These are phyloP conservation scores for Talaromyces nanjingensis DNA, from an alignment of 495 filamentous ascomycete species.

Conservation along the genomic window DNA sequence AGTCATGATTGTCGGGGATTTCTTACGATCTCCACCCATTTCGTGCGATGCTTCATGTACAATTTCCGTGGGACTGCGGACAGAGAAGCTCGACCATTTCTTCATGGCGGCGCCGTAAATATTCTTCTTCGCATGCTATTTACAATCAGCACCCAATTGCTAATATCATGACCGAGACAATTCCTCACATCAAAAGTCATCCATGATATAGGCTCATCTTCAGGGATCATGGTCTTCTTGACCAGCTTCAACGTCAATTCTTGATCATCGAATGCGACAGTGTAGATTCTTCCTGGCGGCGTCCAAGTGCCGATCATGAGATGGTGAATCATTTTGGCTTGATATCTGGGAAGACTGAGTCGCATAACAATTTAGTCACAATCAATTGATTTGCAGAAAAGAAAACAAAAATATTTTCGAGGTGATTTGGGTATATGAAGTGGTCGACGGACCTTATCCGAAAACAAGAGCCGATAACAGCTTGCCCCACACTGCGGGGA, in stretches of 20 bases:
- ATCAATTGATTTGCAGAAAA: neutral
- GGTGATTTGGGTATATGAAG: neutral
- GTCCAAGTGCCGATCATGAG: slow-evolving; percentile 83
- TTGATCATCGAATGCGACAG: slow-evolving; percentile 75
- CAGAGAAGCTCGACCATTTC: slow-evolving; percentile 75
- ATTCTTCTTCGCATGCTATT: slow-evolving; percentile 72
- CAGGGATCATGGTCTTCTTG: slow-evolving; percentile 70
- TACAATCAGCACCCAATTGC: too few species aligned
- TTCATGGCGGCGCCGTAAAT: slow-evolving; percentile 87
- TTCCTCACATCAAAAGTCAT: slow-evolving; percentile 74
- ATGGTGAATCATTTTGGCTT: slow-evolving; percentile 61
- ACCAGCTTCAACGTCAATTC: slow-evolving; percentile 59
- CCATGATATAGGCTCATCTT: slow-evolving; percentile 83
- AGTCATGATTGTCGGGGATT: neutral
- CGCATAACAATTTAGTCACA: neutral
- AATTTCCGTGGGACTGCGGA: slow-evolving; percentile 71
- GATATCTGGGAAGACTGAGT: neutral
- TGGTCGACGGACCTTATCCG: neutral
- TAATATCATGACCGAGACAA: too few species aligned
- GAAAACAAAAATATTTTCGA: neutral
- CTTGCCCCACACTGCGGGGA: slow-evolving; percentile 2
- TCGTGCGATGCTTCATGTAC: slow-evolving; percentile 66
- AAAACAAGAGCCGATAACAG: slow-evolving; percentile 9
- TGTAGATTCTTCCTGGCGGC: slow-evolving; percentile 78
- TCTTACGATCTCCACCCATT: slow-evolving; percentile 56